Base-by-base conservation (phyloP, 257 asterid genomes). In the Cynanchum wilfordii region DNA sequence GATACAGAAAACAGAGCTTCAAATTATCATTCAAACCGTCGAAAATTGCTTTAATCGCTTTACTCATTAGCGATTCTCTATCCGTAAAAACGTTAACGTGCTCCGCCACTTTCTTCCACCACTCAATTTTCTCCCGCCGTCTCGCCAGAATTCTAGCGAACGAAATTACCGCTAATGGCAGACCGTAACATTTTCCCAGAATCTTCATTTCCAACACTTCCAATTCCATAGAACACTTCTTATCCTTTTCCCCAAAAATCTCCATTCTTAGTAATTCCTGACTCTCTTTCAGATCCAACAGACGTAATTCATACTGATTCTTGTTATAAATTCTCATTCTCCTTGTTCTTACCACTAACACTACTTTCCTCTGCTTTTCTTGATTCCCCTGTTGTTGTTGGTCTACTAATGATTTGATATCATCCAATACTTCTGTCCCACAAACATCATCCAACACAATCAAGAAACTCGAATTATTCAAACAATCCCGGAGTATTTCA, bases 1-100 rank as follows among this genome's bases (percentile, higher is more conserved):
- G 73, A 62, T 81, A 81, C 4, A 81, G 63, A 50, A 81, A 81
- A 33, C 82, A 77, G 0, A 57, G 51, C n/a, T 68, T 78, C 66
- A 60, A n/a, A 27, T 47, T 40, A 54, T 52, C 29, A 17, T 81
- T 78, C 73, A 78, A 58, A 54, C 55, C 67, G 49, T 69, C 7
- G 42, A 67, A 82, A 70, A 83, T 82, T 68, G 69, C 5, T 29
- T 29, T 19, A 22, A 81, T 64, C 1, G 78, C 50, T 0, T 47
- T 20, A n/a, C 57, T 75, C 4, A 12, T 3, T 33, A 10, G 24
- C 36, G 69, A 36, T 16, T 24, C 11, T 20, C 57, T 0, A 17
- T 5, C 12, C n/a, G 59, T 66, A 11, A 42, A 42, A 42, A 42
- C 47, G 47, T 42, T 42, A 42, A 80, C 76, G 9, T 57, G 20